A percentile compares a stretch with the other conserved stretches of the same genome.
These are phyloP conservation scores for Ceratobasidium papillatum DNA, from an alignment of 1,284 basidiomycete genomes.

Conservation along the genomic window DNA sequence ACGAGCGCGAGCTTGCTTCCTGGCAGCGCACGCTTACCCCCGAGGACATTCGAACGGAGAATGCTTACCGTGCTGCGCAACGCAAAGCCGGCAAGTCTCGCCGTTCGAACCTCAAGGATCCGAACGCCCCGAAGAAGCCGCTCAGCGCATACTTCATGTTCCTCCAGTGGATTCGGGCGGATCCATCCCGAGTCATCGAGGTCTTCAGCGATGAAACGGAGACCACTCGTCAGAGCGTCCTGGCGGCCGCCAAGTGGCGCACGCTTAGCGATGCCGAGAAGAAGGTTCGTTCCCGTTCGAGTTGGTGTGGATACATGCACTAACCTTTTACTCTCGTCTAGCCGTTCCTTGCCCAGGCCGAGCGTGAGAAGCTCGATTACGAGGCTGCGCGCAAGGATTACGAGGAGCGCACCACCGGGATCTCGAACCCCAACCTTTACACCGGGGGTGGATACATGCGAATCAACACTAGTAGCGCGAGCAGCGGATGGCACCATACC, in stretches of 20 bases:
- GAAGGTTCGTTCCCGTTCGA: constrained; percentile 64
- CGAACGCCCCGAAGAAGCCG: constrained; percentile 96
- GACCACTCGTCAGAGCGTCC: constrained; percentile 93
- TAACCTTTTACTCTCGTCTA: constrained; percentile 50
- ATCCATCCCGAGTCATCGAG: constrained; percentile 72
- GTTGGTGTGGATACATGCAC: constrained; percentile 42
- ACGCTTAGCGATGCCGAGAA: constrained; percentile 91
- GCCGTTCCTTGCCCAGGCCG: constrained; percentile 91
- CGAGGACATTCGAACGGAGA: constrained; percentile 94
- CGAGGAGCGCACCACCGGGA: constrained; percentile 76
- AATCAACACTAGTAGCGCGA: neutral
- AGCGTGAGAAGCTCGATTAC: constrained; percentile 92
- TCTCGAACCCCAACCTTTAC: constrained; percentile 28
- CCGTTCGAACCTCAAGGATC: constrained; percentile 95
- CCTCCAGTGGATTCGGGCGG: constrained; percentile 84
- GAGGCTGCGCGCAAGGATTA: constrained; percentile 81
- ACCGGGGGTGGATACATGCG: constrained; percentile 34
- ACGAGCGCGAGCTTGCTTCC: constrained; percentile 80
- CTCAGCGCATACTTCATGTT: constrained; percentile 96
- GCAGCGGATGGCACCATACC: constrained; percentile 26
- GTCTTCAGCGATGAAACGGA: constrained; percentile 94
- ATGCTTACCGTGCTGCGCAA: constrained; percentile 88
- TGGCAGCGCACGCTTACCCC: constrained; percentile 93
- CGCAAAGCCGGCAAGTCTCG: constrained; percentile 92
- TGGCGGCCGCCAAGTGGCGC: constrained; percentile 92